A percentile compares a stretch with the other conserved stretches of the same genome.
These are phyloP conservation scores for Colletotrichum sp. DNA, from an alignment of 2,329 filamentous ascomycete genomes.

Conservation along the genomic window DNA sequence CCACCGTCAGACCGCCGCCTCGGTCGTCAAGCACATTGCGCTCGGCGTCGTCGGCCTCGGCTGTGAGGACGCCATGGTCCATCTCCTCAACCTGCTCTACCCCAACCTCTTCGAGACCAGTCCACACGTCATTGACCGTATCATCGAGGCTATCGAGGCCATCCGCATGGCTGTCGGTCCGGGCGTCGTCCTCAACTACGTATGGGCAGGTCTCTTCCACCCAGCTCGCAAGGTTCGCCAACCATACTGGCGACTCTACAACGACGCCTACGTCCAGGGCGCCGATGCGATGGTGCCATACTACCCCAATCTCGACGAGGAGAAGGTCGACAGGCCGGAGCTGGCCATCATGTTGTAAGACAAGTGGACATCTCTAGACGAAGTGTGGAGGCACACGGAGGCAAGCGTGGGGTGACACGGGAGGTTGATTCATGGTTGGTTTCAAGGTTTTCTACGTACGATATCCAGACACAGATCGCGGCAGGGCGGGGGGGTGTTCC, in stretches of 20 bases:
- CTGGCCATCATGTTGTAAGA: constrained; percentile 79
- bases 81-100: constrained; percentile 93
- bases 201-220: constrained; percentile 97
- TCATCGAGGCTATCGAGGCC: constrained; percentile 96
- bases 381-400: neutral
- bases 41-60: constrained; percentile 96
- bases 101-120: constrained; percentile 98
- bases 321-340: constrained; percentile 79
- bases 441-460: neutral
- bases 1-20: constrained; percentile 94
- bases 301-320: constrained; percentile 86
- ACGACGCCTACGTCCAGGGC: constrained; percentile 92
- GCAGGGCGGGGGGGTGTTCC: neutral
- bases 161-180: constrained; percentile 93
- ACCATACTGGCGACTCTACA: constrained; percentile 97
- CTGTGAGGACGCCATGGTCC: constrained; percentile 98
- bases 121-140: constrained; percentile 97
- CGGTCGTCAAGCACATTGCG: constrained; percentile 96
- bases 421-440: neutral
- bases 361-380: neutral
- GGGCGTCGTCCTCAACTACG: constrained; percentile 94
- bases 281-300: constrained; percentile 97
- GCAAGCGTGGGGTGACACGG: neutral
- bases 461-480: neutral
- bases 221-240: constrained; percentile 92